phyloP scores from a whole-genome alignment of 164 flowering plant species.

The Euptelea pleiosperma region DNA sequence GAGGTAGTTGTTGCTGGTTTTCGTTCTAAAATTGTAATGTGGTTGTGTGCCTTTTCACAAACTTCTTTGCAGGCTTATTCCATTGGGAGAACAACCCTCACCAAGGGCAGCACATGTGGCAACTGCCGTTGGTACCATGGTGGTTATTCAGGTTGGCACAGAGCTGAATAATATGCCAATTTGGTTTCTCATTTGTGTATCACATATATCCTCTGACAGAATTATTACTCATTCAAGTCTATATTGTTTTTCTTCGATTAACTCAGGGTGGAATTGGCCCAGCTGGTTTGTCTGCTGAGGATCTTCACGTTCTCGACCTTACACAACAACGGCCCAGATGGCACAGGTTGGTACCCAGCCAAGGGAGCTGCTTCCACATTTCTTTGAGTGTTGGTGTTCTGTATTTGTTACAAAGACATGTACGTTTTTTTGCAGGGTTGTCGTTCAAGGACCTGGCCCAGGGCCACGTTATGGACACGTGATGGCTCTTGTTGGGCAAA shows the following conservation, averaged over 20 bases:
- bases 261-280: conserved; percentile 98
- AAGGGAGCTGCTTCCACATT: not conserved
- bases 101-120: conserved; percentile 99
- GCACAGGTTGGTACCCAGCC: conserved; percentile 64
- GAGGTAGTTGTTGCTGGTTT: not conserved
- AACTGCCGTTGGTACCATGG: conserved; percentile 99
- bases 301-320: conserved; percentile 98
- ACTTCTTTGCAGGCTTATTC: conserved; percentile 59
- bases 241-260: conserved; percentile 11
- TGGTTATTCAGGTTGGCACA: conserved; percentile 84
- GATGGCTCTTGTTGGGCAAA: conserved; percentile 98
- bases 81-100: conserved; percentile 97
- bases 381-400: not conserved
- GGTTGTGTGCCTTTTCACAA: conserved; percentile 8
- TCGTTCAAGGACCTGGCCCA: conserved; percentile 98
- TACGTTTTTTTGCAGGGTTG: conserved; percentile 56
- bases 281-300: conserved; percentile 98
- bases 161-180: not conserved
- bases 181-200: not conserved
- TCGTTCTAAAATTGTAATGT: not conserved
- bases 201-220: not conserved
- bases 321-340: conserved; percentile 96
- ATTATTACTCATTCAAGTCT: conserved; percentile 7
- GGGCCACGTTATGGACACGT: conserved; percentile 99
- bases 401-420: conserved; percentile 5